A percentile compares a stretch with the other conserved stretches of the same genome.
Evolutionary conservation across 495 filamentous ascomycete genomes (phyloP).

Genomic region (Trichocladium uniseriatum): DNA sequence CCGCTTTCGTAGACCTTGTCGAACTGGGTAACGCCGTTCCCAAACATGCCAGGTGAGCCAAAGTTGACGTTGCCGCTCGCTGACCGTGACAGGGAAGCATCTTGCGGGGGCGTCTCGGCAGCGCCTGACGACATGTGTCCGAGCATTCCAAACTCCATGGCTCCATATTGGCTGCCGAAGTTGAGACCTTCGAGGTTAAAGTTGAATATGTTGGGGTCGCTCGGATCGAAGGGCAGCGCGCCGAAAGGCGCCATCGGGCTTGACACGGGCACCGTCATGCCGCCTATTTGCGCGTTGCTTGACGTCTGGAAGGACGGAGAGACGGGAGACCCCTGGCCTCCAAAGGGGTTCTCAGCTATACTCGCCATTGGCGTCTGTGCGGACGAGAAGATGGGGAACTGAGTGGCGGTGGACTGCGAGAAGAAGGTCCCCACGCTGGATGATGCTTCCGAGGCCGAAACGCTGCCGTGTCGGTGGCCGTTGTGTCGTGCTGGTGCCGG

Average conservation of each 20-base stretch:
- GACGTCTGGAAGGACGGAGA: slow-evolving; percentile 53
- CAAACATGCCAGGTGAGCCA: slow-evolving; percentile 34
- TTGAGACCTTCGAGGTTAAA: slow-evolving; percentile 89
- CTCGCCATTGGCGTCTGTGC: slow-evolving; percentile 19
- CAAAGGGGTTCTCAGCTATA: slow-evolving; percentile 45
- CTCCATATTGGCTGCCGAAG: slow-evolving; percentile 91
- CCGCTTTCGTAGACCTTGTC: slow-evolving; percentile 36
- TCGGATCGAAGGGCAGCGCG: slow-evolving; percentile 68
- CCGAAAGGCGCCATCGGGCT: slow-evolving; percentile 41
- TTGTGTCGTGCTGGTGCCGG: slow-evolving; percentile 26
- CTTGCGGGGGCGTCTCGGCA: slow-evolving; percentile 64
- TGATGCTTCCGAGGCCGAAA: slow-evolving; percentile 24
- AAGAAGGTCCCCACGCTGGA: slow-evolving; percentile 28
- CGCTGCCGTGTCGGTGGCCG: slow-evolving; percentile 24
- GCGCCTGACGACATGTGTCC: slow-evolving; percentile 87
- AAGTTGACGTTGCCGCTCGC: slow-evolving; percentile 34
- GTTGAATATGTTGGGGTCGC: slow-evolving; percentile 83
- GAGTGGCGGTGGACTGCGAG: slow-evolving; percentile 29
- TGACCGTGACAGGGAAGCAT: slow-evolving; percentile 37
- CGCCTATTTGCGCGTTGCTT: slow-evolving; percentile 16
- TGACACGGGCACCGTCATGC: slow-evolving; percentile 25
- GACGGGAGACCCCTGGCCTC: slow-evolving; percentile 57
- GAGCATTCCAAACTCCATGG: slow-evolving; percentile 87
- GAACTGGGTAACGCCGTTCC: slow-evolving; percentile 35
- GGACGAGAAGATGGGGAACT: slow-evolving; percentile 28